These are phyloP conservation scores for Dioscorea cayenensis DNA, from an alignment of 116 monocot genomes.

Conservation along the genomic window DNA sequence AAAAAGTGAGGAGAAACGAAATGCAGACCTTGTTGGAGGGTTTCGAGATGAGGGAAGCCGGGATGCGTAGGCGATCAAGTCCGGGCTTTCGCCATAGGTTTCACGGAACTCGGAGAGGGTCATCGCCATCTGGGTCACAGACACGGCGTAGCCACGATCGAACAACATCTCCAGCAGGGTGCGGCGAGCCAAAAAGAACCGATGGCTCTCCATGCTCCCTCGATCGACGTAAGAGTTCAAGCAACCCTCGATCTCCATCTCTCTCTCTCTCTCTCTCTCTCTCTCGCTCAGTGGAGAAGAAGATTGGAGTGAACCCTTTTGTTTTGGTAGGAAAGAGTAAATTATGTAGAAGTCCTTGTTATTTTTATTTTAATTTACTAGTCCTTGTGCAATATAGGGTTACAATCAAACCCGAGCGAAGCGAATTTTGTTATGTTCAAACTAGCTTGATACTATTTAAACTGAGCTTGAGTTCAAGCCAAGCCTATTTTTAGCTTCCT, in stretches of 20 bases:
- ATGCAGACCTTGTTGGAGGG: constrained; percentile 50
- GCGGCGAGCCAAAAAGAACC: constrained; percentile 70
- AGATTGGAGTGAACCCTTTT: too few relatives aligned
- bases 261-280: background rate
- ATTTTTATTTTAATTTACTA: too few relatives aligned
- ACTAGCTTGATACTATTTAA: too few relatives aligned
- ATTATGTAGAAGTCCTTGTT: too few relatives aligned
- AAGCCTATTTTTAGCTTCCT: too few relatives aligned
- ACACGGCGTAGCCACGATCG: constrained; percentile 68
- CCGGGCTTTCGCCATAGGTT: constrained; percentile 28
- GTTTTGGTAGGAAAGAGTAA: too few relatives aligned
- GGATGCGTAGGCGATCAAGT: constrained; percentile 43
- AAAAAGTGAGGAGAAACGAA: background rate
- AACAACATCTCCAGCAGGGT: constrained; percentile 84
- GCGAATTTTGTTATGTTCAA: too few relatives aligned
- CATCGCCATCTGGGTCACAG: constrained; percentile 30
- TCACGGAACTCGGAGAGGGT: constrained; percentile 60
- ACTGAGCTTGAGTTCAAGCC: too few relatives aligned
- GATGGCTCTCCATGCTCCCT: constrained; percentile 73
- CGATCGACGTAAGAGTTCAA: constrained; percentile 48
- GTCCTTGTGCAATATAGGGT: too few relatives aligned
- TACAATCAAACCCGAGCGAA: too few relatives aligned
- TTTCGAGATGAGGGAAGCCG: constrained; percentile 34
- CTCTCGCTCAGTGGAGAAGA: background rate
- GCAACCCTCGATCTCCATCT: constrained; percentile 21